phyloP scores from a whole-genome alignment of 116 monocot species.

The Trichopus zeylanicus region DNA sequence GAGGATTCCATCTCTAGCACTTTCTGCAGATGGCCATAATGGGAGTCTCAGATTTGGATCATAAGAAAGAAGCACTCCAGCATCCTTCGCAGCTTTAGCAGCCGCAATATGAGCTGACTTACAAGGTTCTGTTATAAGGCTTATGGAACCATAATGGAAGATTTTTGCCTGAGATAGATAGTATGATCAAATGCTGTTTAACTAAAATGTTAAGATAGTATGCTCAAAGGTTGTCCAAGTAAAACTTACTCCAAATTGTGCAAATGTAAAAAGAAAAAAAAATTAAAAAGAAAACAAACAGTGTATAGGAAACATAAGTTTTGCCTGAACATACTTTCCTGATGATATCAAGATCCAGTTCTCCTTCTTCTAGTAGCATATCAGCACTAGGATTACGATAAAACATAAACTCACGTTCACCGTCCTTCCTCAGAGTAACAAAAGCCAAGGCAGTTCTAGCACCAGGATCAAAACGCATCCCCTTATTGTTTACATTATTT shows the following conservation, averaged over 20 bases:
- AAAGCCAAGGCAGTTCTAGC: conserved; percentile 97
- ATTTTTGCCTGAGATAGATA: conserved; percentile 64
- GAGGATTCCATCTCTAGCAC: conserved; percentile 94
- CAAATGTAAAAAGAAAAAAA: no score
- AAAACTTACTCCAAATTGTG: background rate
- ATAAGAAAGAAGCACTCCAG: conserved; percentile 89
- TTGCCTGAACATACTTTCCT: conserved; percentile 41
- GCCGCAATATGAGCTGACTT: conserved; percentile 91
- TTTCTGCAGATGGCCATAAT: conserved; percentile 85
- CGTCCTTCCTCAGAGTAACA: conserved; percentile 83
- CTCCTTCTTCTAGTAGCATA: conserved; percentile 90
- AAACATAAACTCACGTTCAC: conserved; percentile 98
- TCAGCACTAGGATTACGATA: conserved; percentile 99
- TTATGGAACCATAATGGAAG: conserved; percentile 97
- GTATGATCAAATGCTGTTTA: background rate
- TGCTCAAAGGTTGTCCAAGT: background rate
- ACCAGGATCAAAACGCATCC: conserved; percentile 87
- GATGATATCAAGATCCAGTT: conserved; percentile 86
- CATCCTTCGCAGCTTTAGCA: conserved; percentile 83
- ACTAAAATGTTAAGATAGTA: background rate
- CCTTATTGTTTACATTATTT: conserved; percentile 81
- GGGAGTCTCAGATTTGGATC: conserved; percentile 96
- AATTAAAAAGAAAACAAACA: no score
- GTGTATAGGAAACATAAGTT: no score
- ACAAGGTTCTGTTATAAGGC: conserved; percentile 96